phyloP scores from a whole-genome alignment of 2,329 filamentous ascomycete genomes.

The Trichoderma afroharzianum region DNA sequence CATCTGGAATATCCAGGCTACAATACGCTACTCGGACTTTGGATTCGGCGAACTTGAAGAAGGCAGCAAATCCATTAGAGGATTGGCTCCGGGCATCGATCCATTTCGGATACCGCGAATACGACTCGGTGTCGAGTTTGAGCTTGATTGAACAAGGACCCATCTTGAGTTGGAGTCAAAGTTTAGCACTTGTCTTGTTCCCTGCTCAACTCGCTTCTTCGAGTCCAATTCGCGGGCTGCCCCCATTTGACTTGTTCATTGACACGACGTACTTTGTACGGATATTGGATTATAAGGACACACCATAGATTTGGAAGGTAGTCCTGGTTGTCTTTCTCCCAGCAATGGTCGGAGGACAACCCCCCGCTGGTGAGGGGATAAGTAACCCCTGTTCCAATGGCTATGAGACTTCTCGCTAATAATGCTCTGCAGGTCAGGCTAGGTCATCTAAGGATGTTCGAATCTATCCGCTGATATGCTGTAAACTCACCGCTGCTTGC shows the following conservation, averaged over 20 bases:
- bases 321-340: conserved; percentile 49
- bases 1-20: conserved; percentile 16
- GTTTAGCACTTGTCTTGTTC: conserved; percentile 78
- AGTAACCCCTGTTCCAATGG: conserved; percentile 34
- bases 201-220: conserved; percentile 20
- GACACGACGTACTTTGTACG: background rate
- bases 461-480: background rate
- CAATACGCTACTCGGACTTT: conserved; percentile 21
- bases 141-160: conserved; percentile 59
- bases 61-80: conserved; percentile 17
- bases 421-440: conserved; percentile 22
- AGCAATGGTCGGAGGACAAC: conserved; percentile 50
- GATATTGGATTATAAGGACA: conserved; percentile 33
- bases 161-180: conserved; percentile 93
- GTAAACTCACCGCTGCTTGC: background rate
- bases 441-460: background rate
- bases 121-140: conserved; percentile 3
- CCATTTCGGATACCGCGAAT: background rate
- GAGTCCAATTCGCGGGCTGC: conserved; percentile 4
- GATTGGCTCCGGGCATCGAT: conserved; percentile 12
- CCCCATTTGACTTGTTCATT: conserved; percentile 8
- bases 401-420: conserved; percentile 26
- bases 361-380: conserved; percentile 48
- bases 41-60: conserved; percentile 20
- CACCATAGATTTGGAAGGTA: conserved; percentile 35